phyloP scores from a whole-genome alignment of 169 alveolate genomes.

The Cyclospora cayetanensis region DNA sequence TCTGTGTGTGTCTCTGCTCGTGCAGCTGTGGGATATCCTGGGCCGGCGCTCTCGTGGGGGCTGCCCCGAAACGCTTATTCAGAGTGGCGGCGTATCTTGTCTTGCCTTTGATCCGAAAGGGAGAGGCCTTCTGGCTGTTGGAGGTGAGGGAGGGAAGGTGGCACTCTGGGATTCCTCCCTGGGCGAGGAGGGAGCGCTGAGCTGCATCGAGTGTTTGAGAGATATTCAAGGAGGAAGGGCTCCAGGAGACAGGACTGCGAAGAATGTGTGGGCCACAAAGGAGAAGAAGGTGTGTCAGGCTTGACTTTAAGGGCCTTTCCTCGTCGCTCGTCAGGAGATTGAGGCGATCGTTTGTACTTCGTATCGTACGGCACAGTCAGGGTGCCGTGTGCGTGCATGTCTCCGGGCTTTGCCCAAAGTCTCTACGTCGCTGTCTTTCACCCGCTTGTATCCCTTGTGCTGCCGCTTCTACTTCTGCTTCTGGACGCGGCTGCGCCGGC shows the following conservation, averaged over 20 bases:
- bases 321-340: not conserved
- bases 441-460: not conserved
- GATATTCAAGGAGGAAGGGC: constrained; percentile 78
- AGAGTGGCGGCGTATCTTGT: constrained; percentile 85
- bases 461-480: not conserved
- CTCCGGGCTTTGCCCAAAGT: not conserved
- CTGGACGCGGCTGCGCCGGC: not conserved
- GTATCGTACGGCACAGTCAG: not conserved
- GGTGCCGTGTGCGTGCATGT: not conserved
- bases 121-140: constrained; percentile 85
- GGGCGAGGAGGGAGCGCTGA: constrained; percentile 63
- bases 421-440: not conserved
- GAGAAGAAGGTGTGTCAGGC: constrained; percentile 23
- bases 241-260: constrained; percentile 65
- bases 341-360: not conserved
- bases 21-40: constrained; percentile 88
- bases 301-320: not conserved
- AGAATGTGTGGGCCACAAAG: constrained; percentile 63
- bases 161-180: constrained; percentile 74
- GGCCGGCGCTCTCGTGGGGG: constrained; percentile 83
- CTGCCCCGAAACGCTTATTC: constrained; percentile 86
- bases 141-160: constrained; percentile 76
- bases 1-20: not conserved
- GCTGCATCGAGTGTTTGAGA: constrained; percentile 75
- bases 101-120: constrained; percentile 87